Conservation (phyloP, 441 rosid genomes). For the Hypseocharis bilobata region DNA sequence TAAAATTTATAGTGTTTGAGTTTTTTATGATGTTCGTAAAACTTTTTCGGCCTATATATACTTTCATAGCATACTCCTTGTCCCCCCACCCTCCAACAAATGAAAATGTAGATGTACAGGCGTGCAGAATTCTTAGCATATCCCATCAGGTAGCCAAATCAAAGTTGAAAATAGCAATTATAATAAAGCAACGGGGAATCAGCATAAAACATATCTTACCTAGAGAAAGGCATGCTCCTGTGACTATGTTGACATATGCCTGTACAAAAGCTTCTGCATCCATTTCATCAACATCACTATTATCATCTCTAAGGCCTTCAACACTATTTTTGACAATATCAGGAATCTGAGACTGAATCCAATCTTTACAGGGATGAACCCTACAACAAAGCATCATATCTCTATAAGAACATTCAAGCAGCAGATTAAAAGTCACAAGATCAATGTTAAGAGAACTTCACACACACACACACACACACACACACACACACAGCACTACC, state of each 20-base stretch:
- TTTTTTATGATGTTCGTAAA: not conserved
- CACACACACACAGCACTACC: conserved; percentile 37
- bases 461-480: no score
- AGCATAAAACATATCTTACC: conserved; percentile 40
- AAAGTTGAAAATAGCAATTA: not conserved
- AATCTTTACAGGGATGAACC: conserved; percentile 68
- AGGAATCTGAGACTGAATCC: conserved; percentile 90
- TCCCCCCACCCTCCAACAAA: not conserved
- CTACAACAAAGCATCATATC: conserved; percentile 35
- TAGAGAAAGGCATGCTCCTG: conserved; percentile 91
- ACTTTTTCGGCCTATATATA: not conserved
- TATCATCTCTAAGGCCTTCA: conserved; percentile 54
- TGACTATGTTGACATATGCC: conserved; percentile 80
- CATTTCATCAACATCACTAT: conserved; percentile 59
- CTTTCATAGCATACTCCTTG: not conserved
- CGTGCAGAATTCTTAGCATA: conserved; percentile 8
- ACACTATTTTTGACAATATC: conserved; percentile 61
- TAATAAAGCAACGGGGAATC: not conserved
- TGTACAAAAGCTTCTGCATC: conserved; percentile 78
- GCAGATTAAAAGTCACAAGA: conserved; percentile 14
- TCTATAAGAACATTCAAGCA: not conserved
- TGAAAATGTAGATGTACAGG: not conserved
- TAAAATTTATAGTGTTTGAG: not conserved
- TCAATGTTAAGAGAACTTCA: conserved; percentile 10
- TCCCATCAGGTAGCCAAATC: not conserved